Conservation (phyloP, 805 yeast genomes). For the Zygotorulaspora danielsina region DNA sequence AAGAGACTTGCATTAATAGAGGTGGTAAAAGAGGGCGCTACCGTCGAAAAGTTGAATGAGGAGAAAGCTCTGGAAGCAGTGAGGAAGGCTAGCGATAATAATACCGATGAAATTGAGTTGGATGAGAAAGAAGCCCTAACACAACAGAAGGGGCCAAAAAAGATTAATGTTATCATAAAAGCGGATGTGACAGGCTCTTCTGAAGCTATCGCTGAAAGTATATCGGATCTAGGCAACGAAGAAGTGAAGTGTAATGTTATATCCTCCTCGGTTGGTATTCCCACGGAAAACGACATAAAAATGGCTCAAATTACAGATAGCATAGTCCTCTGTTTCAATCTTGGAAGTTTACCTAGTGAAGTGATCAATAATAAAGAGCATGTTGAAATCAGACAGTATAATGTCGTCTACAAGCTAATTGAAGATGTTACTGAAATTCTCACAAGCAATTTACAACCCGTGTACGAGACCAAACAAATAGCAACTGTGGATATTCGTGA, state of each 20-base stretch:
- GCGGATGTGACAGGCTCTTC: constrained; percentile 94
- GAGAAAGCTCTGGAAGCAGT: constrained; percentile 51
- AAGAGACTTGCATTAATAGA: constrained; percentile 61
- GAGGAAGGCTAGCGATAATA: constrained; percentile 49
- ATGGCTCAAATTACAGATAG: constrained; percentile 71
- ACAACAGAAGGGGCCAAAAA: constrained; percentile 30
- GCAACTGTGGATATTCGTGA: constrained; percentile 69
- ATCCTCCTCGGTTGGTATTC: constrained; percentile 72
- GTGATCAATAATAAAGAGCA: constrained; percentile 53
- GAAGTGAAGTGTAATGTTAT: constrained; percentile 72
- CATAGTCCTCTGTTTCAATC: constrained; percentile 71
- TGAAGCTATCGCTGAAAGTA: constrained; percentile 85
- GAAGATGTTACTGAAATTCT: constrained; percentile 74
- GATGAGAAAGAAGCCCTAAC: constrained; percentile 32
- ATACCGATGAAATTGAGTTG: constrained; percentile 48
- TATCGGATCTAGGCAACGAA: constrained; percentile 78
- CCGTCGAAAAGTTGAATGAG: constrained; percentile 67
- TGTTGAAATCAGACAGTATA: constrained; percentile 57
- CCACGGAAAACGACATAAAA: constrained; percentile 61
- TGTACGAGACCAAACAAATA: constrained; percentile 56
- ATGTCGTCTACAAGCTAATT: constrained; percentile 81
- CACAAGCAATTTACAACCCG: constrained; percentile 57
- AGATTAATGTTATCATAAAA: constrained; percentile 65
- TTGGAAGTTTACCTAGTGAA: constrained; percentile 57
- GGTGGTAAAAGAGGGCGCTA: constrained; percentile 54